These are phyloP conservation scores for Pachysandra terminalis DNA, from an alignment of 164 flowering plant genomes.

Conservation along the genomic window DNA sequence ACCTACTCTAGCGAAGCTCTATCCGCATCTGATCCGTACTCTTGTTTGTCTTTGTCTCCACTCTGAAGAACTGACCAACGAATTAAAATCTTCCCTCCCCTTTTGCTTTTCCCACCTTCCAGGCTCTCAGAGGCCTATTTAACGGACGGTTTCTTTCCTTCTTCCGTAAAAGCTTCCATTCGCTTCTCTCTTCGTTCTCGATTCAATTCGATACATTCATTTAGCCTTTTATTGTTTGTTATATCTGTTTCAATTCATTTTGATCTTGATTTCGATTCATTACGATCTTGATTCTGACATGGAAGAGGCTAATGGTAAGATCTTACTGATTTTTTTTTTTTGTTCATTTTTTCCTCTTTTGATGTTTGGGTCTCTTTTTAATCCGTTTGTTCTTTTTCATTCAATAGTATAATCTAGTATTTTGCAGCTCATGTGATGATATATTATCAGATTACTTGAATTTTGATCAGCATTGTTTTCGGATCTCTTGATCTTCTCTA, in stretches of 20 bases:
- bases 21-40: too few species aligned
- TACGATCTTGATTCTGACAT: neutral
- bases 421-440: too few species aligned
- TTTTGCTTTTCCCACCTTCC: too few species aligned
- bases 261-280: neutral
- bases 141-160: too few species aligned
- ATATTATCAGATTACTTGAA: neutral
- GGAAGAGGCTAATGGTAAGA: conserved; percentile 24
- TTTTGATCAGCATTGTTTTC: neutral
- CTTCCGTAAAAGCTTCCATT: neutral
- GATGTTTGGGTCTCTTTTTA: neutral
- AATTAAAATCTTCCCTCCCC: too few species aligned
- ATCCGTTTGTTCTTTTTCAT: neutral
- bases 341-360: neutral
- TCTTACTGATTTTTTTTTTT: neutral
- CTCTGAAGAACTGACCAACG: too few species aligned
- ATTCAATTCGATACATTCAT: neutral
- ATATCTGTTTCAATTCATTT: neutral
- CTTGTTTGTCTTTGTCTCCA: too few species aligned
- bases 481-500: neutral
- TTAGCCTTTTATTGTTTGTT: too few species aligned
- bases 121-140: neutral
- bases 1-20: too few species aligned
- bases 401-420: neutral
- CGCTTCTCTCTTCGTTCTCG: neutral